phyloP scores from a whole-genome alignment of 192 early-diverging fungal genomes.

The Spinellus fusiger region DNA sequence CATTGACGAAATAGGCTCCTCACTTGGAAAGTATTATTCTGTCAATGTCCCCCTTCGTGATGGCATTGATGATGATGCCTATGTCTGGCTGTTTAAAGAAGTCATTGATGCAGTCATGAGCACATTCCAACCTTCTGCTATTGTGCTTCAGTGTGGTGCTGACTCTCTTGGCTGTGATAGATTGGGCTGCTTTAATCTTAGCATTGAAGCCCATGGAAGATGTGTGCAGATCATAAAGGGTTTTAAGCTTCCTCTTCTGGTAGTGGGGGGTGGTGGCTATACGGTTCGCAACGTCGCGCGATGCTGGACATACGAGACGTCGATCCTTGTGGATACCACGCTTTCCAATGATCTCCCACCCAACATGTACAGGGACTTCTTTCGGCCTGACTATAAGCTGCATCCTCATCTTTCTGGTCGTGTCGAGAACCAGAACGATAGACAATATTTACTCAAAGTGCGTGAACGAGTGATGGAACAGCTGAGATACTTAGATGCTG shows the following conservation, averaged over 20 bases:
- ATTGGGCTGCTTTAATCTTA: slow-evolving; percentile 47
- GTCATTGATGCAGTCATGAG: slow-evolving; percentile 68
- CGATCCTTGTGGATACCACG: slow-evolving; percentile 68
- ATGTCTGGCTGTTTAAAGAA: slow-evolving; percentile 69
- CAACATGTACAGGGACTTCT: slow-evolving; percentile 74
- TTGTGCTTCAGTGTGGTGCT: slow-evolving; percentile 91
- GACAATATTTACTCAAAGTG: slow-evolving; percentile 74
- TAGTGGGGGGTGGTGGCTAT: slow-evolving; percentile 92
- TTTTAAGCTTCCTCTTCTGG: slow-evolving; percentile 70
- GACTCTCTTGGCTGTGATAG: slow-evolving; percentile 52
- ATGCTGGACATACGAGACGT: slow-evolving; percentile 94
- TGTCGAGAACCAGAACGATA: slow-evolving; percentile 86
- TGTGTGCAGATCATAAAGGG: slow-evolving; percentile 76
- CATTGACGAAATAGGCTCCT: slow-evolving; percentile 70
- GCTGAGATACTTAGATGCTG: slow-evolving; percentile 76
- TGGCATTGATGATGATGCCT: slow-evolving; percentile 81
- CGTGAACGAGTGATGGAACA: slow-evolving; percentile 75
- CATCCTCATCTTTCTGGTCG: slow-evolving; percentile 78
- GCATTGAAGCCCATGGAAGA: slow-evolving; percentile 67
- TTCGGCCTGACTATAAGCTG: slow-evolving; percentile 83
- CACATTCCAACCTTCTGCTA: slow-evolving; percentile 70
- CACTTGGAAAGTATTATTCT: slow-evolving; percentile 74
- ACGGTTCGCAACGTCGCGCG: slow-evolving; percentile 84
- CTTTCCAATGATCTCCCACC: slow-evolving; percentile 70
- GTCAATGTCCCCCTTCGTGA: slow-evolving; percentile 88